Evolutionary conservation across 257 asterid genomes (phyloP).

Genomic region (Coffea canephora): DNA sequence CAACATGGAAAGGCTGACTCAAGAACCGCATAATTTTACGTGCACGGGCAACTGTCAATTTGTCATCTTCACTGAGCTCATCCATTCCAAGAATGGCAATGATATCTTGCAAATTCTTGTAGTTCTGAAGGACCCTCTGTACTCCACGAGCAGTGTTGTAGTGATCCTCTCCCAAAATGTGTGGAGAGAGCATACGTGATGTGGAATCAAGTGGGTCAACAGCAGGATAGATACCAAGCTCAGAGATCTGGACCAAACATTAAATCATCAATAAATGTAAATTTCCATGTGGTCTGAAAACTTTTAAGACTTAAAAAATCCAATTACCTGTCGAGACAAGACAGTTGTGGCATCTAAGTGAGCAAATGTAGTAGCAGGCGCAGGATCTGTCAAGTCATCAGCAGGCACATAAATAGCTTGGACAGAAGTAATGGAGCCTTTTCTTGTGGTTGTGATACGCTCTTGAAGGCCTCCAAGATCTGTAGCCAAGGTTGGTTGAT

Average conservation of each 20-base stretch:
- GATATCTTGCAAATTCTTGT: slow-evolving; percentile 98
- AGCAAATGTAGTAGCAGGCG: slow-evolving; percentile 99
- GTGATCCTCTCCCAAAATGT: slow-evolving; percentile 91
- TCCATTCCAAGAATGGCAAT: slow-evolving; percentile 99
- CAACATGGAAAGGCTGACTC: slow-evolving; percentile 99
- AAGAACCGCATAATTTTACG: slow-evolving; percentile 82
- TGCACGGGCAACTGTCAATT: slow-evolving; percentile 98
- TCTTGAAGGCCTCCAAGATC: slow-evolving; percentile 99
- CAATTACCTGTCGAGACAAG: slow-evolving; percentile 78
- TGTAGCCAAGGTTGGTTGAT: slow-evolving; percentile 96
- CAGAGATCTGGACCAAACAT: slow-evolving; percentile 64
- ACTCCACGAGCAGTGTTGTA: slow-evolving; percentile 99
- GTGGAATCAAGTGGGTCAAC: slow-evolving; percentile 97
- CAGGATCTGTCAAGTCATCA: slow-evolving; percentile 99
- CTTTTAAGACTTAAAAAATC: background rate
- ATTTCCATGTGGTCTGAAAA: background rate
- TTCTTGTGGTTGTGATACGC: slow-evolving; percentile 93
- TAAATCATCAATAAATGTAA: background rate
- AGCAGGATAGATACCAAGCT: slow-evolving; percentile 99
- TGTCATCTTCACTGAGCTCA: slow-evolving; percentile 98
- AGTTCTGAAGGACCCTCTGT: slow-evolving; percentile 91
- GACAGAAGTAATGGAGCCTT: slow-evolving; percentile 96
- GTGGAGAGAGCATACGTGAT: slow-evolving; percentile 98
- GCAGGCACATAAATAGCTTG: slow-evolving; percentile 99
- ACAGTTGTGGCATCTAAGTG: slow-evolving; percentile 99